phyloP scores from a whole-genome alignment of 345 rosid species.

The Lagerstroemia speciosa region DNA sequence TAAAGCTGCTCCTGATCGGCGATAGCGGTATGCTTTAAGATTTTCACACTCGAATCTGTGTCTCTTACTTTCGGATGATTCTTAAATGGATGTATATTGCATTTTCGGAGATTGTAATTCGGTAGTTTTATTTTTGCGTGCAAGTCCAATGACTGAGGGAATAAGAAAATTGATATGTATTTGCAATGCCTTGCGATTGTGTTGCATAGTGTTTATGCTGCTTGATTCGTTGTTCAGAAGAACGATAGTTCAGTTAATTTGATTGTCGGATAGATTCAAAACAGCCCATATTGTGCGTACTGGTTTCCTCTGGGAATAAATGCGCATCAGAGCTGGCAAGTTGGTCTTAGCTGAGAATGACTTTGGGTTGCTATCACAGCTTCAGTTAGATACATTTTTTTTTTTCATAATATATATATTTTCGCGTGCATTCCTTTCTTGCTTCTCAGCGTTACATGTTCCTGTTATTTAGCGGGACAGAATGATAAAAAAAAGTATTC shows the following conservation, averaged over 20 bases:
- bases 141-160: neutral
- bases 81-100: neutral
- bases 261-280: neutral
- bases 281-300: neutral
- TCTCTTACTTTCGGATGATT: neutral
- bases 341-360: neutral
- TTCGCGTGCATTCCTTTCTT: too few species aligned
- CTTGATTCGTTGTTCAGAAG: neutral
- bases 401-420: too few species aligned
- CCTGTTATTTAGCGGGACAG: neutral
- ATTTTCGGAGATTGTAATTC: neutral
- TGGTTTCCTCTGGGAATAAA: neutral
- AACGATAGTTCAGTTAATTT: neutral
- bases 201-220: neutral
- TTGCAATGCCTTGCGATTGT: neutral
- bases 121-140: neutral
- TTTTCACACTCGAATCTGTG: neutral
- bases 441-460: neutral
- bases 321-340: neutral
- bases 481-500: neutral
- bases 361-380: too few species aligned
- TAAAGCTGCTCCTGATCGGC: constrained; percentile 67
- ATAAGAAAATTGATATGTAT: neutral
- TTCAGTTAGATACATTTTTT: too few species aligned
- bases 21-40: constrained; percentile 46